phyloP scores from a whole-genome alignment of 1,284 basidiomycete genomes.

The Exobasidium cylindrosporum region DNA sequence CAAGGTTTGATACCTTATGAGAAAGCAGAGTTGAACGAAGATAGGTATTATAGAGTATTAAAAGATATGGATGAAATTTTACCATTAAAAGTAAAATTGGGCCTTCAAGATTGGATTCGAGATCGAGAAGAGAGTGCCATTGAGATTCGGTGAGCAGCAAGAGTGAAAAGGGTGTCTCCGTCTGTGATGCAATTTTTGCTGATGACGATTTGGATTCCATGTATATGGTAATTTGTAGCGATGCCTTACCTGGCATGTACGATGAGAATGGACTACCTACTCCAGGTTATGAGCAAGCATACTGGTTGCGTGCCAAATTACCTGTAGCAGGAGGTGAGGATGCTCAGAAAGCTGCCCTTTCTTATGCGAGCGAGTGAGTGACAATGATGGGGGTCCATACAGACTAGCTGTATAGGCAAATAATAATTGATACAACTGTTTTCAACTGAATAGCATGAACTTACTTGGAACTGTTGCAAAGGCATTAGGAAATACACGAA shows the following conservation, averaged over 20 bases:
- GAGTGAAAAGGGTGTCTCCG: not conserved
- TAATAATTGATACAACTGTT: not conserved
- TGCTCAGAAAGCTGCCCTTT: slow-evolving; percentile 48
- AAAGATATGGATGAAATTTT: slow-evolving; percentile 16
- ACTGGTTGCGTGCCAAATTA: slow-evolving; percentile 45
- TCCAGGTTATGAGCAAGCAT: slow-evolving; percentile 45
- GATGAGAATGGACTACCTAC: slow-evolving; percentile 37
- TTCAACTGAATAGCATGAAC: slow-evolving; percentile 17
- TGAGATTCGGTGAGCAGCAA: slow-evolving; percentile 31
- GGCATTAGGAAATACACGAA: slow-evolving; percentile 30
- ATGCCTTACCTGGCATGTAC: slow-evolving; percentile 49
- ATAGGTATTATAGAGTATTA: slow-evolving; percentile 34
- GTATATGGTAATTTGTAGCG: slow-evolving; percentile 2
- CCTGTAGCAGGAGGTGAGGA: slow-evolving; percentile 32
- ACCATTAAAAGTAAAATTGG: slow-evolving; percentile 20
- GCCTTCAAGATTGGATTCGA: slow-evolving; percentile 32
- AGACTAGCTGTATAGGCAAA: too few species aligned
- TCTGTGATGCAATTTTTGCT: not conserved
- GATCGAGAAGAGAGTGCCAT: slow-evolving; percentile 41
- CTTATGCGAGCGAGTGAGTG: slow-evolving; percentile 37
- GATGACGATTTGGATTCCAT: not conserved
- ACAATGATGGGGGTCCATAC: too few species aligned
- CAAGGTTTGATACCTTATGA: slow-evolving; percentile 27
- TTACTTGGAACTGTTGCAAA: slow-evolving; percentile 45
- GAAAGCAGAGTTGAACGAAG: slow-evolving; percentile 33